Conservation (phyloP, 2,329 filamentous ascomycete species). For the Thermoascus crustaceus region DNA sequence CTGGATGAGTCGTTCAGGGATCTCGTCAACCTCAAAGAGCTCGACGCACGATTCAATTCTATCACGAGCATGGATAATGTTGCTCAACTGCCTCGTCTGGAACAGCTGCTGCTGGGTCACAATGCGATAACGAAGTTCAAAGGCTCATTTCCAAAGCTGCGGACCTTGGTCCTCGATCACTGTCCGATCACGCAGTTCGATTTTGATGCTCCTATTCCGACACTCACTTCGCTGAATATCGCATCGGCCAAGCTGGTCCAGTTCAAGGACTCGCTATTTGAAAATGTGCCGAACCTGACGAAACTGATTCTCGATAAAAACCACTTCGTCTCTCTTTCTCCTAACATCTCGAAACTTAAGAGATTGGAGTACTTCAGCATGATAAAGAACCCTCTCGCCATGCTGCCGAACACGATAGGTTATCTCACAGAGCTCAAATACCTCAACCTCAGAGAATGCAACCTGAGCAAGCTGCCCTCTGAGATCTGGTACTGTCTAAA, state of each 20-base stretch:
- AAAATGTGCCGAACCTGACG: conserved; percentile 77
- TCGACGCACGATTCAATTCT: conserved; percentile 89
- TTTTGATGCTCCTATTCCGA: conserved; percentile 66
- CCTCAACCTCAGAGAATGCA: conserved; percentile 87
- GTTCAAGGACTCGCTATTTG: conserved; percentile 77
- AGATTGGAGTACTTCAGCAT: conserved; percentile 89
- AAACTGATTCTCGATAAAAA: conserved; percentile 89
- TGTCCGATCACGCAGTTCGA: conserved; percentile 95
- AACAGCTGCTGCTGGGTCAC: conserved; percentile 83
- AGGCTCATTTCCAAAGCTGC: conserved; percentile 76
- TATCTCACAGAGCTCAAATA: conserved; percentile 76
- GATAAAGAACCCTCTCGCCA: conserved; percentile 78
- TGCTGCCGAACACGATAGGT: conserved; percentile 79
- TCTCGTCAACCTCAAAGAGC: conserved; percentile 71
- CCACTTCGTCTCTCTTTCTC: conserved; percentile 83
- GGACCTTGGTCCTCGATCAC: conserved; percentile 80
- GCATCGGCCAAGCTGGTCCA: conserved; percentile 86
- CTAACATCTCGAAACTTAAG: conserved; percentile 72
- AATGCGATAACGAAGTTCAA: conserved; percentile 86
- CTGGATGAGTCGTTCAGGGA: conserved; percentile 66
- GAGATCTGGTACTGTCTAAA: conserved; percentile 95
- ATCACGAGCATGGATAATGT: conserved; percentile 85
- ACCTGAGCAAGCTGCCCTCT: conserved; percentile 75
- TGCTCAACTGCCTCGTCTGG: conserved; percentile 72
- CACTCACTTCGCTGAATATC: conserved; percentile 77